Percentiles rank a stretch among this genome's conserved stretches.
These are phyloP conservation scores for Hippophae rhamnoides DNA, from an alignment of 306 rosid genomes.

Conservation along the genomic window DNA sequence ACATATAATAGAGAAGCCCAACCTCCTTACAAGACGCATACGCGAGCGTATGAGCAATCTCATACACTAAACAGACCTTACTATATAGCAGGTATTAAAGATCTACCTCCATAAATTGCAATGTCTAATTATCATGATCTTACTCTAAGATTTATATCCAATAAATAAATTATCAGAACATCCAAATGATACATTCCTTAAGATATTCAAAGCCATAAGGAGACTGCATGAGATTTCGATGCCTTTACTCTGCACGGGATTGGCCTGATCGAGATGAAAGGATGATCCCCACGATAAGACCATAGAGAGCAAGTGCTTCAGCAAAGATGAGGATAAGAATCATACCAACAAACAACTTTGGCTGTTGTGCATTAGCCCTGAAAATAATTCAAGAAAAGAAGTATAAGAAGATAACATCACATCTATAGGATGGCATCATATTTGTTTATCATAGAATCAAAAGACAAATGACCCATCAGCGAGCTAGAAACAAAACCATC, in stretches of 20 bases:
- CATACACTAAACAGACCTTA: slow-evolving; percentile 6
- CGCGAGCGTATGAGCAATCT: not conserved
- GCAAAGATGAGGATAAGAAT: slow-evolving; percentile 17
- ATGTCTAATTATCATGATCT: slow-evolving; percentile 1
- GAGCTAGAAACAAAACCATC: slow-evolving; percentile 5
- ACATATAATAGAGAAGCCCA: not conserved
- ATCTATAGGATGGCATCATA: no score
- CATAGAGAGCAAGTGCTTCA: slow-evolving; percentile 73
- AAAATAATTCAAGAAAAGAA: slow-evolving; percentile 14
- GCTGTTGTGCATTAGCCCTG: slow-evolving; percentile 88
- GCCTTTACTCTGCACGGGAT: slow-evolving; percentile 50
- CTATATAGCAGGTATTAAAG: not conserved
- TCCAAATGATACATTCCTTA: not conserved
- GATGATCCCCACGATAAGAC: slow-evolving; percentile 78
- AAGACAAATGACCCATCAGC: not conserved
- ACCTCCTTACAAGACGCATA: not conserved
- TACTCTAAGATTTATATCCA: slow-evolving; percentile 5
- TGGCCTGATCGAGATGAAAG: slow-evolving; percentile 79
- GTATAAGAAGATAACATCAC: no score
- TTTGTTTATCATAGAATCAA: not conserved
- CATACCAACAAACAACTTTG: slow-evolving; percentile 79
- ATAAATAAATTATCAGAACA: slow-evolving; percentile 3
- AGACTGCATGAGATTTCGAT: not conserved
- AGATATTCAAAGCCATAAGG: slow-evolving; percentile 2
- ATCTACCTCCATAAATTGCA: slow-evolving; percentile 1